Base-by-base conservation (phyloP, 768 basidiomycete species). In the Filobasidium floriforme region DNA sequence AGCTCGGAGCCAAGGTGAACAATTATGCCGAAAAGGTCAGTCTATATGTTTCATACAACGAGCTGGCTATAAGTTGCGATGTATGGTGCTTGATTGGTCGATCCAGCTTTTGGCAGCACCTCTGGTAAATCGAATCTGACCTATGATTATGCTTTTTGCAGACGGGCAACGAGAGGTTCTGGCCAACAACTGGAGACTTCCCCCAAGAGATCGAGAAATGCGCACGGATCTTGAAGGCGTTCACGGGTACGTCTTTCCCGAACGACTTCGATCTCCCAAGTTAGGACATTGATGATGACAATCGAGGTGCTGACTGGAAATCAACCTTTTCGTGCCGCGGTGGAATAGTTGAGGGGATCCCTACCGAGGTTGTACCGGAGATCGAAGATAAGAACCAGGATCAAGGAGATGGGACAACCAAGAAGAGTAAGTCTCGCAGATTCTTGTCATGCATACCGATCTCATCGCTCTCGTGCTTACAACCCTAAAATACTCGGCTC, bases 201-300 rank as follows among this genome's bases (percentile, higher is more conserved):
- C 73, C 71, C 0, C 70, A 73, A 60, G 75, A 78, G 67, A 77
- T 79, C 74, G 75, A 79, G 24, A 78, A 79, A 66, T 66, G 65
- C 24, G 76, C 75, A 12, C 69, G 76, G 65, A 78, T 79, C 19
- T 59, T 79, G 49, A 67, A 75, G 29, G 68, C 73, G 0, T 79
- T 79, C 57, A 79, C 78, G 0, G 78, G 78, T 77, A 61, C 57
- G 76, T 73, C 44, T 41, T 22, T 46, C 9, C 32, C 32, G 32
- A 37, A 37, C 32, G 32, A 41, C 22, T 60, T 61, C n/a, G n/a
- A n/a, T n/a, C n/a, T n/a, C n/a, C n/a, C n/a, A n/a, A n/a, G n/a
- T n/a, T n/a, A n/a, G n/a, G n/a, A n/a, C n/a, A n/a, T n/a, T n/a
- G n/a, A n/a, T n/a, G n/a, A n/a, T n/a, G n/a, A n/a, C n/a, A n/a